A percentile compares a stretch with the other conserved stretches of the same genome.
These are phyloP conservation scores for Yamadazyma phyllophila DNA, from an alignment of 805 yeast species.

Conservation along the genomic window DNA sequence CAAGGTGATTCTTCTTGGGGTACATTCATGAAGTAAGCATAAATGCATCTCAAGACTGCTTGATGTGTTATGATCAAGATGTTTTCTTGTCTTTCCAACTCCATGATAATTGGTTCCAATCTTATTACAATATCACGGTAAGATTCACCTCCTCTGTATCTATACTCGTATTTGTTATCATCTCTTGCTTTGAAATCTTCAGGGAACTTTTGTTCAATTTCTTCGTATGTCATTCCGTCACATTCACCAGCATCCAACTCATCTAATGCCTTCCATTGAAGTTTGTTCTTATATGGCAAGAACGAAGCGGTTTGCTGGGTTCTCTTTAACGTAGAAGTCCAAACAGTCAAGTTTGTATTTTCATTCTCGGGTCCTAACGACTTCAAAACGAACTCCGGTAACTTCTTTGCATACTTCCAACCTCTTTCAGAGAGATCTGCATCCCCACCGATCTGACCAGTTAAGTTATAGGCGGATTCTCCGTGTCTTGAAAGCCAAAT, in stretches of 20 bases:
- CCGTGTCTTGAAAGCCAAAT: conserved; percentile 97
- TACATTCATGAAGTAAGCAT: conserved; percentile 97
- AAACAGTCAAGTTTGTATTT: conserved; percentile 66
- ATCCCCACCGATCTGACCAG: conserved; percentile 96
- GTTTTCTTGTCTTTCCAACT: conserved; percentile 94
- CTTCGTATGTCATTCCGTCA: conserved; percentile 95
- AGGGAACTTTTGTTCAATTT: conserved; percentile 79
- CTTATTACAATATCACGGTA: conserved; percentile 94
- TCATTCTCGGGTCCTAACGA: conserved; percentile 58
- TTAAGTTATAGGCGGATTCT: conserved; percentile 86
- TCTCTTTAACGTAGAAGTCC: conserved; percentile 91
- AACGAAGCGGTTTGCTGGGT: conserved; percentile 90
- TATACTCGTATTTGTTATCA: conserved; percentile 90
- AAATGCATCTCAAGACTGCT: conserved; percentile 92
- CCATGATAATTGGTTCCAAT: conserved; percentile 97
- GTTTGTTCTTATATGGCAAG: conserved; percentile 70
- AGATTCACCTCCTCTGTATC: conserved; percentile 96
- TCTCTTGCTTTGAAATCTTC: conserved; percentile 96
- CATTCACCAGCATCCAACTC: conserved; percentile 97
- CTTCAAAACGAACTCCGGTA: conserved; percentile 71
- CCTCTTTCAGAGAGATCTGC: conserved; percentile 84
- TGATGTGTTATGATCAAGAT: conserved; percentile 95
- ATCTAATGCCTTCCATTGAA: conserved; percentile 95
- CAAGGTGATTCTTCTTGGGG: conserved; percentile 98
- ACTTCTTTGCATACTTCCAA: conserved; percentile 72